phyloP scores from a whole-genome alignment of 148 eudicot genomes.

The Tetragonia tetragonoides region DNA sequence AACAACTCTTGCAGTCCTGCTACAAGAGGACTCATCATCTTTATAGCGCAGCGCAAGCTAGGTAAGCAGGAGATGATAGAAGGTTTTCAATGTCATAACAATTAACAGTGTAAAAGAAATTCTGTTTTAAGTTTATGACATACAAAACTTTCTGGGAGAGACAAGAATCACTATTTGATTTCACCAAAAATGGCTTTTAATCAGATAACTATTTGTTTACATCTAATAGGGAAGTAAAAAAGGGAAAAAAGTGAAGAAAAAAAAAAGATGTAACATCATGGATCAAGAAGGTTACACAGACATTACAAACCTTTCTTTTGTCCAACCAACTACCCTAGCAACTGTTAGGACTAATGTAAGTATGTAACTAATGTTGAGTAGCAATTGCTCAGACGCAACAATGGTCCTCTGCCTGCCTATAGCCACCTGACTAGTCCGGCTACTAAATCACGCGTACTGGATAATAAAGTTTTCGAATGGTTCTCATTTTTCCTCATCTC shows the following conservation, averaged over 20 bases:
- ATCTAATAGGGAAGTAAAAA: not conserved
- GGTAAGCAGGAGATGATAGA: no score
- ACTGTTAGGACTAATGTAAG: not conserved
- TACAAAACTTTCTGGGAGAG: no score
- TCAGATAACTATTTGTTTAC: no score
- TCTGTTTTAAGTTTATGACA: no score
- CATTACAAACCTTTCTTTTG: not conserved
- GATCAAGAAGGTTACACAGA: not conserved
- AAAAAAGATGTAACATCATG: not conserved
- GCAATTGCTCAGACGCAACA: not conserved
- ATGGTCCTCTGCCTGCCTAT: constrained; percentile 3
- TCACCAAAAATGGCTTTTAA: no score
- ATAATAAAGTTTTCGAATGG: not conserved
- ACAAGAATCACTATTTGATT: not conserved
- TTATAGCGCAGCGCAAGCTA: no score
- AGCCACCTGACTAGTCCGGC: not conserved
- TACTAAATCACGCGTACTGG: not conserved
- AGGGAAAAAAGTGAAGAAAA: not conserved
- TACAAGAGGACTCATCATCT: no score
- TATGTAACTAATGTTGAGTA: not conserved
- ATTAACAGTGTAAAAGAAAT: no score
- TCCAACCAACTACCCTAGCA: constrained; percentile 11
- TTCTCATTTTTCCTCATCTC: constrained; percentile 14
- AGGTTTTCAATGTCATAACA: no score
- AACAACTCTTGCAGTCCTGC: no score